Evolutionary conservation across 768 basidiomycete genomes (phyloP), one percentile per base, ranked within the genome.

Genomic region (Piloderma croceum): DNA sequence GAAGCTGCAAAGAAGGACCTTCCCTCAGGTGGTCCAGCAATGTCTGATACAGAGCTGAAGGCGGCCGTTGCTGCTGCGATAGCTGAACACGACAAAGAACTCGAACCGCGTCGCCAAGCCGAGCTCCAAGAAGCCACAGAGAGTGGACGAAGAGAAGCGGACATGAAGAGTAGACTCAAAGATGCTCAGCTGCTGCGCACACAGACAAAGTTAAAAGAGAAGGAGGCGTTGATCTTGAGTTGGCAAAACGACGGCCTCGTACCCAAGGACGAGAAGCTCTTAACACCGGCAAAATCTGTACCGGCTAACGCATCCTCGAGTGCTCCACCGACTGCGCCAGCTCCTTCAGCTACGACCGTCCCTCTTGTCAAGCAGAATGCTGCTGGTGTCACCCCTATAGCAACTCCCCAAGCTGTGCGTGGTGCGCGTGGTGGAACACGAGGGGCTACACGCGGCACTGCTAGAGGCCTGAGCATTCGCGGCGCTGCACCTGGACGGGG

Each of bases 101-200:
- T 71, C 4, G 63, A 73, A 54, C 60, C 65, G 9, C 66, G 63
- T 29, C 76, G 76, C 18, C 63, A 67, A 5, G 67, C 74, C 18
- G 82, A 83, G 38, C 74, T 86, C 24, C 68, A 68, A 3, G 66
- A 74, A 5, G 86, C 86, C 1, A 69, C 82, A 6, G 86, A 89
- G 36, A 65, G 75, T 3, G 86, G 86, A 3, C 68, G 85, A 34
- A 65, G 73, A 64, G 86, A 89, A 47, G 67, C 72, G 37, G 64
- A 52, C 2, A 66, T 76, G 18, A 83, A 82, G 62, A 56, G 62
- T 24, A 84, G 81, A 56, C 48, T 89, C 31, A 88, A 87, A 61
- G 86, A 90, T 48, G 63, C 66, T 2, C 83, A 83, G 48, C 63
- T 88, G n/a, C 68, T 78, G 22, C 73, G 67, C 37, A 65, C 75